These are phyloP conservation scores for Lactifluus rugatus DNA, from an alignment of 768 basidiomycete genomes.

Conservation along the genomic window DNA sequence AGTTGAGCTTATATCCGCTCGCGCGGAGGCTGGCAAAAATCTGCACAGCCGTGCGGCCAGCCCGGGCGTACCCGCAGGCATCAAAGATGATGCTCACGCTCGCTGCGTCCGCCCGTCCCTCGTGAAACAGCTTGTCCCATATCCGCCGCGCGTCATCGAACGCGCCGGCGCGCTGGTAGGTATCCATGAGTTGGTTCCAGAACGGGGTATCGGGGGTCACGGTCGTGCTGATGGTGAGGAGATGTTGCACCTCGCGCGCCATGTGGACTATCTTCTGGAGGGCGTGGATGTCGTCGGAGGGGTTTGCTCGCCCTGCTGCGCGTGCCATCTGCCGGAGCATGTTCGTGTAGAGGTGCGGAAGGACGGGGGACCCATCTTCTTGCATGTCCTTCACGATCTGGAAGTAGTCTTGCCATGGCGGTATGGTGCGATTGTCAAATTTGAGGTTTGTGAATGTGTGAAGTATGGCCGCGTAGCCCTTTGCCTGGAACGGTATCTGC, in stretches of 20 bases:
- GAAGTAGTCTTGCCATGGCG: constrained; percentile 46
- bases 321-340: constrained; percentile 48
- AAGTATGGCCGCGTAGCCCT: constrained; percentile 56
- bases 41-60: constrained; percentile 40
- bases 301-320: constrained; percentile 28
- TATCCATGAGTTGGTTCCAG: constrained; percentile 80
- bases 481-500: constrained; percentile 36
- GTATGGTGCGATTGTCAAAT: constrained; percentile 30
- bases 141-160: constrained; percentile 64
- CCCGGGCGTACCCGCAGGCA: constrained; percentile 59
- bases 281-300: constrained; percentile 19
- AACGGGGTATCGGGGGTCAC: constrained; percentile 48
- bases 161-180: constrained; percentile 71
- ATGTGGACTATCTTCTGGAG: constrained; percentile 33
- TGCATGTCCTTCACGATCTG: constrained; percentile 78
- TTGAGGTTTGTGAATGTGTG: constrained; percentile 51
- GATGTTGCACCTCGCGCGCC: constrained; percentile 62
- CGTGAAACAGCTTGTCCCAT: constrained; percentile 65
- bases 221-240: constrained; percentile 70
- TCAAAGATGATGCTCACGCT: constrained; percentile 81
- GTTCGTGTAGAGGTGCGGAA: constrained; percentile 54
- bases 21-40: constrained; percentile 45
- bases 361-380: constrained; percentile 45
- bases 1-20: constrained; percentile 44
- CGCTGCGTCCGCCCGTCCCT: constrained; percentile 46